Percentiles rank a stretch among this genome's conserved stretches.
phyloP scores from a whole-genome alignment of 768 basidiomycete species.

The Tricholoma bakamatsutake region DNA sequence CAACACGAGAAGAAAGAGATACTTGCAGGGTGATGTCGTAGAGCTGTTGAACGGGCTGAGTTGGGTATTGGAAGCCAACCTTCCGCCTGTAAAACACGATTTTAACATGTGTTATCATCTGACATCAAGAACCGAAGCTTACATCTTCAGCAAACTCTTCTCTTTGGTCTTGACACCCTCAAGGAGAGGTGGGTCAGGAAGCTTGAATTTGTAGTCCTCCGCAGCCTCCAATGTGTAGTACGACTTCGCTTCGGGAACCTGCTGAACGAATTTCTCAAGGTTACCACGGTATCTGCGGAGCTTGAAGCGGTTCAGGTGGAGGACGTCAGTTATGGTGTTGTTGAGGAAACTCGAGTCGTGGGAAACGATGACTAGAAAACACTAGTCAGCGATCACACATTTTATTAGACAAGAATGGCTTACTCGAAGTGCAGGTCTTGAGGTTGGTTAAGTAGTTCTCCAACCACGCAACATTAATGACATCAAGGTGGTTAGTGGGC shows the following conservation, averaged over 20 bases:
- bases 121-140: conserved; percentile 1
- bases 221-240: conserved; percentile 95
- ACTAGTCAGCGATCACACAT: conserved; percentile 5
- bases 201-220: conserved; percentile 98
- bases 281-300: conserved; percentile 92
- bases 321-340: conserved; percentile 96
- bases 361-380: conserved; percentile 79
- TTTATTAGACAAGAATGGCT: conserved; percentile 20
- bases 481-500: conserved; percentile 96
- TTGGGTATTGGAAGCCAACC: conserved; percentile 95
- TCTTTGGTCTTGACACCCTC: conserved; percentile 99
- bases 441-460: conserved; percentile 88
- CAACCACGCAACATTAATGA: conserved; percentile 96
- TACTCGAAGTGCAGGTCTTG: conserved; percentile 89
- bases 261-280: conserved; percentile 90
- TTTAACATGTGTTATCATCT: not conserved
- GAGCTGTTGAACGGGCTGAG: conserved; percentile 80
- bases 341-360: conserved; percentile 98
- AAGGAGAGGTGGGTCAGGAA: conserved; percentile 93
- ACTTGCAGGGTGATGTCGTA: conserved; percentile 96
- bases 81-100: conserved; percentile 46
- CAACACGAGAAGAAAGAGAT: conserved; percentile 96
- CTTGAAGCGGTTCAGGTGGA: conserved; percentile 98
- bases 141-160: conserved; percentile 94
- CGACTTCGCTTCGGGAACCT: conserved; percentile 94